Percentiles rank a stretch among this genome's conserved stretches.
Evolutionary conservation across 1,139 yeast genomes (phyloP).

Genomic region (Komagataea norvegica): DNA sequence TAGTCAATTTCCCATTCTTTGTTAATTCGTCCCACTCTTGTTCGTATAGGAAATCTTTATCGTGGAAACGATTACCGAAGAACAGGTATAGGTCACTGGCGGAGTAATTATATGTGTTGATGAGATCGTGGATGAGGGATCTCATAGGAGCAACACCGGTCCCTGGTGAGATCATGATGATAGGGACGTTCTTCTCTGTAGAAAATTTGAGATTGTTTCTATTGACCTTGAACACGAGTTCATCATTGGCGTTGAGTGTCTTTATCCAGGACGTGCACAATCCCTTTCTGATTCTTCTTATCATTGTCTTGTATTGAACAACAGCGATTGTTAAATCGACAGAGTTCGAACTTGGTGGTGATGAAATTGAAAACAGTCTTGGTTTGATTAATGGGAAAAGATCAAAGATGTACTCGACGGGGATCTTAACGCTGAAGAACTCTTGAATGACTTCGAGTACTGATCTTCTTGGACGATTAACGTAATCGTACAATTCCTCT

Average conservation of each 20-base stretch:
- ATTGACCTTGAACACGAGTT: conserved; percentile 52
- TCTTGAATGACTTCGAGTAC: conserved; percentile 79
- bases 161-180: conserved; percentile 80
- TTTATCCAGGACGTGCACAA: conserved; percentile 79
- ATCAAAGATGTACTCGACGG: conserved; percentile 69
- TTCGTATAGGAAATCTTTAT: conserved; percentile 65
- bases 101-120: conserved; percentile 23
- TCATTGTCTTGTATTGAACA: conserved; percentile 81
- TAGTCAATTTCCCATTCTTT: conserved; percentile 32
- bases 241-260: conserved; percentile 42
- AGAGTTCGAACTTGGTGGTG: conserved; percentile 36
- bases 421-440: conserved; percentile 68
- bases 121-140: conserved; percentile 46
- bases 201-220: conserved; percentile 40
- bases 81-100: conserved; percentile 45
- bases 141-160: conserved; percentile 92
- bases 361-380: conserved; percentile 78
- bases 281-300: conserved; percentile 73
- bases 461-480: conserved; percentile 86
- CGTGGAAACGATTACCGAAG: conserved; percentile 68
- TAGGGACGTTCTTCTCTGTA: conserved; percentile 37
- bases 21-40: conserved; percentile 45
- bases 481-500: conserved; percentile 83
- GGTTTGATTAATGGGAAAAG: conserved; percentile 76
- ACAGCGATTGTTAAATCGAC: conserved; percentile 63